Base-by-base conservation (phyloP, 257 asterid genomes). In the Ophiorrhiza pumila region DNA sequence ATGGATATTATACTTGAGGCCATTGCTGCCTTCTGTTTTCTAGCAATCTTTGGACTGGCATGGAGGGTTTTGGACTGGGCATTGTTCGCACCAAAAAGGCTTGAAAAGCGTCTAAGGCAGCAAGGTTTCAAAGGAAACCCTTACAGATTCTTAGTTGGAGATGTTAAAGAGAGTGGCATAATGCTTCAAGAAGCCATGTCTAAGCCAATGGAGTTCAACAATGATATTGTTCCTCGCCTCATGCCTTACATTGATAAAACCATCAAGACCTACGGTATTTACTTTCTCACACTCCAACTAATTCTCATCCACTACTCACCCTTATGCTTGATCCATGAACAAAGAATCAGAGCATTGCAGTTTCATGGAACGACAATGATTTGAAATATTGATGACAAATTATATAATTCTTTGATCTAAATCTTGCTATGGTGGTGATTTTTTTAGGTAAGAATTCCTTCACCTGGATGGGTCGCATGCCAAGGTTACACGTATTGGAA, bases 91-190 rank as follows among this genome's bases (percentile, higher is more conserved):
- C 82, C 79, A n/a, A 78, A 63, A 50, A 55, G 68, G 5, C 29
- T 74, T 47, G 82, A 78, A 68, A 78, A 78, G 58, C 9, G 41
- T 2, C 73, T 78, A 7, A 74, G 76, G 50, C 34, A 52, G 2
- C 76, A 74, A 46, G 80, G 82, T 55, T 71, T 79, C 68, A 47
- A 43, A 10, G 82, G 82, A 62, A 74, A 74, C 67, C 42, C 74
- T 7, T 79, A 79, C 65, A 43, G 60, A 20, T 45, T 75, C 9
- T 56, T 65, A 12, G 61, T 62, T 45, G 82, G 79, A 14, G 82
- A 79, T n/a, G 57, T 69, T 9, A 74, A 74, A 64, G 79, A 74
- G 65, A 74, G 46, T 14, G 42, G 39, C 35, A 25, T 7, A 39
- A 55, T 74, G 69, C 37, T 20, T 14, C 57, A 79, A 63, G 76